These are phyloP conservation scores for Parachaetomium inaequale DNA, from an alignment of 495 filamentous ascomycete species.

Conservation along the genomic window DNA sequence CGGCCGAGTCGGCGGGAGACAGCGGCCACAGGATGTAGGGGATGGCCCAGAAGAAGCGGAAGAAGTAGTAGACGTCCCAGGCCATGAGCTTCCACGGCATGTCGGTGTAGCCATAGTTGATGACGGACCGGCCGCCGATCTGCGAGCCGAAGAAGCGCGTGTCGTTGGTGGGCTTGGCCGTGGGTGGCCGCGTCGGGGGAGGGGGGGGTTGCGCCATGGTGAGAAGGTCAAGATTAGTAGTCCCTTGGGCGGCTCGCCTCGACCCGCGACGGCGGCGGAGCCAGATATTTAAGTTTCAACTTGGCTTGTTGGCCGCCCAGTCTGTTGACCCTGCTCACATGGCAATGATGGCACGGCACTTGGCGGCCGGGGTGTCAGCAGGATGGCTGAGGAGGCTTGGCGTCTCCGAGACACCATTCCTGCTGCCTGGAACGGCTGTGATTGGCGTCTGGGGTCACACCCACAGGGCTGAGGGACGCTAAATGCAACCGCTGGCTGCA, in stretches of 20 bases:
- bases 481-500: slow-evolving; percentile 3
- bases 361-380: not conserved
- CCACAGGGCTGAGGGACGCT: slow-evolving; percentile 3
- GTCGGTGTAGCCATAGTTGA: slow-evolving; percentile 58
- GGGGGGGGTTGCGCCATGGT: not conserved
- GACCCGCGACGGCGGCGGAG: not conserved
- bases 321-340: slow-evolving; percentile 9
- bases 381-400: slow-evolving; percentile 14
- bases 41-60: slow-evolving; percentile 48
- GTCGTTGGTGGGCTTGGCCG: slow-evolving; percentile 3
- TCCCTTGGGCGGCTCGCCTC: not conserved
- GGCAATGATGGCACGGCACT: too few species aligned
- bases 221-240: not conserved
- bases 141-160: slow-evolving; percentile 50
- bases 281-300: not conserved
- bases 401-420: not conserved
- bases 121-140: slow-evolving; percentile 46
- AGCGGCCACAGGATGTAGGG: slow-evolving; percentile 54
- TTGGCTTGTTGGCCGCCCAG: not conserved
- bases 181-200: not conserved
- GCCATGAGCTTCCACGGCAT: slow-evolving; percentile 53
- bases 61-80: slow-evolving; percentile 52
- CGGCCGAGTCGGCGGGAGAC: slow-evolving; percentile 44
- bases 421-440: not conserved
- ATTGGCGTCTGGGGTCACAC: not conserved